phyloP scores from a whole-genome alignment of 805 yeast genomes.

The Pachysolen tannophilus region DNA sequence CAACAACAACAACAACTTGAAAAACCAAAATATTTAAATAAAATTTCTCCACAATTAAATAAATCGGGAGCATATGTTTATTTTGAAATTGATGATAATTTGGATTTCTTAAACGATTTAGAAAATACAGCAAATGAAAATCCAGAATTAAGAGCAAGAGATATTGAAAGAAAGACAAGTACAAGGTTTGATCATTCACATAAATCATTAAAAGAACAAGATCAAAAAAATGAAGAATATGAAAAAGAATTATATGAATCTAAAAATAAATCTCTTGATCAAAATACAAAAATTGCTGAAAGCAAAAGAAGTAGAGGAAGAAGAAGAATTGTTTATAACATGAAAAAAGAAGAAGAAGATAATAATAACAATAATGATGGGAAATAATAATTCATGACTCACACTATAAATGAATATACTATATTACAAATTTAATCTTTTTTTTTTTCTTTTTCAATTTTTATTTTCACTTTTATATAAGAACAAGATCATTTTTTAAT shows the following conservation, averaged over 20 bases:
- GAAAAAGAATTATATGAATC: slow-evolving; percentile 7
- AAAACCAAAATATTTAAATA: slow-evolving; percentile 15
- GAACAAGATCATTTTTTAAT: no score
- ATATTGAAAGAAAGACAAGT: slow-evolving; percentile 9
- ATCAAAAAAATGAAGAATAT: slow-evolving; percentile 8
- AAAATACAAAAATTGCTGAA: slow-evolving; percentile 6
- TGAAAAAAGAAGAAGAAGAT: slow-evolving; percentile 7
- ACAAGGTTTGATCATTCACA: slow-evolving; percentile 15
- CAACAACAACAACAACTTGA: no score
- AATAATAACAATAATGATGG: no score
- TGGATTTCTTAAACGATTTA: slow-evolving; percentile 17
- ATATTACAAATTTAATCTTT: no score
- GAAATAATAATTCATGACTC: no score
- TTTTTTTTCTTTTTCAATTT: no score
- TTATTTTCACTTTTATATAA: no score
- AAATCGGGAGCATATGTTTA: slow-evolving; percentile 18
- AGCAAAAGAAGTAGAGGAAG: slow-evolving; percentile 13
- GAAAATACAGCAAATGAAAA: slow-evolving; percentile 2
- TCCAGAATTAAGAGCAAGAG: slow-evolving; percentile 8
- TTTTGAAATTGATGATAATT: slow-evolving; percentile 24
- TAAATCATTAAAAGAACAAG: slow-evolving; percentile 13
- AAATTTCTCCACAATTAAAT: slow-evolving; percentile 12
- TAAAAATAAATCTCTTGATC: neutral
- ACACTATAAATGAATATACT: no score
- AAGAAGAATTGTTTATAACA: slow-evolving; percentile 12